These are phyloP conservation scores for Nakazawaea molendinolei DNA, from an alignment of 805 yeast species.

Conservation along the genomic window DNA sequence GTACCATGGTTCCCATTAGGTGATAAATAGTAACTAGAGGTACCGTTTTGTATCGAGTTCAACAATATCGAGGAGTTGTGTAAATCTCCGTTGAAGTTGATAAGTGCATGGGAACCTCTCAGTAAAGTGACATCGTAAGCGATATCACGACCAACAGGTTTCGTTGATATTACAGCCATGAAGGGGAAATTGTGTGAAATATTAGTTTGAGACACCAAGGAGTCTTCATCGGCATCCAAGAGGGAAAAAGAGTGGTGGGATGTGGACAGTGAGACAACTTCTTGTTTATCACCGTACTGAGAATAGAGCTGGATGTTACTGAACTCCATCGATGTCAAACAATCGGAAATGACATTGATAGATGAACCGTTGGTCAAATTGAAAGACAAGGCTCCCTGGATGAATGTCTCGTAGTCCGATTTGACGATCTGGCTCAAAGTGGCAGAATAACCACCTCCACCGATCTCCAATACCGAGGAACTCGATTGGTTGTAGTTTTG, in stretches of 20 bases:
- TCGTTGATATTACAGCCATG: slow-evolving; percentile 16
- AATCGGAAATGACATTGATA: slow-evolving; percentile 24
- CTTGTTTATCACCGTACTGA: slow-evolving; percentile 34
- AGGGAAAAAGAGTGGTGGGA: slow-evolving; percentile 19
- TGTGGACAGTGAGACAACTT: slow-evolving; percentile 18
- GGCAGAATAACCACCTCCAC: slow-evolving; percentile 21
- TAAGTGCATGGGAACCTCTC: slow-evolving; percentile 15
- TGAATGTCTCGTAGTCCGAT: slow-evolving; percentile 27
- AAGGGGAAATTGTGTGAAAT: slow-evolving; percentile 26
- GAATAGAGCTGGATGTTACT: slow-evolving; percentile 32
- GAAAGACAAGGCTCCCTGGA: slow-evolving; percentile 30
- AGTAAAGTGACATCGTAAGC: slow-evolving; percentile 24
- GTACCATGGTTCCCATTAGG: slow-evolving; percentile 40
- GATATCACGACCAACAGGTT: slow-evolving; percentile 19
- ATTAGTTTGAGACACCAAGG: slow-evolving; percentile 16
- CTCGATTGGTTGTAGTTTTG: slow-evolving; percentile 17
- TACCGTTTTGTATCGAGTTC: slow-evolving; percentile 34
- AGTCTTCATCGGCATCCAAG: slow-evolving; percentile 16
- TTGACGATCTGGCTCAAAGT: slow-evolving; percentile 28
- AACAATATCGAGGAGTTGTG: slow-evolving; percentile 19
- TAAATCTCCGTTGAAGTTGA: slow-evolving; percentile 17
- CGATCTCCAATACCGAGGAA: slow-evolving; percentile 31
- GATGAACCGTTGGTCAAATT: slow-evolving; percentile 31
- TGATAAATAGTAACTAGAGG: slow-evolving; percentile 34
- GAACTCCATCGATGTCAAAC: slow-evolving; percentile 25